Base-by-base conservation (phyloP, 1,284 basidiomycete species). In the Malassezia arunalokei region DNA sequence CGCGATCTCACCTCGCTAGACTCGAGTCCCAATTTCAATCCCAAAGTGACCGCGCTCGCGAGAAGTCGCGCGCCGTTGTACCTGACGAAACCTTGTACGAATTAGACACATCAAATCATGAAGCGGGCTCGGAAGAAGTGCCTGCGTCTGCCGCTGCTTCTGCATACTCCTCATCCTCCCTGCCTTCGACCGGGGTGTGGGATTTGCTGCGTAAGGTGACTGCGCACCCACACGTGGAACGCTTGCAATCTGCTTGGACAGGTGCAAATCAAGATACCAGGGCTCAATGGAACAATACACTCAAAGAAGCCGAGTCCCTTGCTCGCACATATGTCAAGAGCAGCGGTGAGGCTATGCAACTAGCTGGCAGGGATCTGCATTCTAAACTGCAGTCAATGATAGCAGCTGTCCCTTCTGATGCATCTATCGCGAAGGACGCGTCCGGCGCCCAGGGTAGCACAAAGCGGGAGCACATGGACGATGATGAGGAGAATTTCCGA, bases 21-120 rank as follows among this genome's bases (percentile, higher is more conserved):
- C 48, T 68, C 33, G 68, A 71, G 42, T 50, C 59, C 20, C 58
- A 62, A 17, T 51, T 70, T 40, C 58, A 57, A n/a, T 56, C 65
- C 15, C 61, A 62, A 1, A 63, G 65, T 47, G 58, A 58, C 43
- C 48, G 52, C 28, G 66, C 67, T 0, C 48, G 66, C 2, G 57
- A 66, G 9, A 54, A 57, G 28, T 59, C 57, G 31, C 54, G 52
- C 14, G 40, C 31, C 2, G 30, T 17, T 1, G n/a, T 28, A 8
- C 37, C 27, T 3, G 38, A 30, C 12, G 52, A 35, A 17, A 17
- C 20, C 11, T 20, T 45, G 7, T 51, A 45, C 37, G 48, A 51
- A 27, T 27, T 50, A 9, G 24, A 43, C 12, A 29, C 40, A 32
- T 17, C 43, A 24, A 15, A 39, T n/a, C 31, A 31, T n/a, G 57